Percentiles rank a stretch among this genome's conserved stretches.
These are phyloP conservation scores for Phaeophleospora eucalypticola DNA, from an alignment of 2,329 filamentous ascomycete species.

Conservation along the genomic window DNA sequence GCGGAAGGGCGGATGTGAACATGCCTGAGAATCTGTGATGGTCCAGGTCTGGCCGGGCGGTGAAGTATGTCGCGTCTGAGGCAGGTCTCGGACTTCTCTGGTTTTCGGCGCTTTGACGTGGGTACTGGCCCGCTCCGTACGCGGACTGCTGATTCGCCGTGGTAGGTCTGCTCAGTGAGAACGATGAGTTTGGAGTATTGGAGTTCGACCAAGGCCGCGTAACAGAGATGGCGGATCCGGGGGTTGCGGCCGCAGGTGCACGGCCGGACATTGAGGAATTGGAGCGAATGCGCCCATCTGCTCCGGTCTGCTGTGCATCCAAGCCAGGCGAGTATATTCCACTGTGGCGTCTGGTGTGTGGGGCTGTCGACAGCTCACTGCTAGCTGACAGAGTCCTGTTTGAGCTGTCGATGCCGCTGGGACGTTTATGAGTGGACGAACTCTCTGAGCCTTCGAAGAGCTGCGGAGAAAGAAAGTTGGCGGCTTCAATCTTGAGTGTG, in stretches of 20 bases:
- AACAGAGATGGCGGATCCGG: conserved; percentile 37
- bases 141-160: conserved; percentile 30
- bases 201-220: conserved; percentile 28
- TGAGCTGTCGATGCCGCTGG: conserved; percentile 35
- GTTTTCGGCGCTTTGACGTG: conserved; percentile 25
- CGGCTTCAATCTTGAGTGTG: conserved; percentile 54
- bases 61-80: conserved; percentile 32
- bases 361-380: conserved; percentile 32
- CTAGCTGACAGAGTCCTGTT: conserved; percentile 38
- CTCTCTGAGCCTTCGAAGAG: conserved; percentile 35
- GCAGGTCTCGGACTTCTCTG: conserved; percentile 24
- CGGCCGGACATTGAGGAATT: conserved; percentile 52
- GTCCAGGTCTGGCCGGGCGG: conserved; percentile 23
- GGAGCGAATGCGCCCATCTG: conserved; percentile 47
- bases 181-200: conserved; percentile 50
- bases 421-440: conserved; percentile 35
- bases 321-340: conserved; percentile 54
- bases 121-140: conserved; percentile 15
- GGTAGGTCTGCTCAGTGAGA: conserved; percentile 32
- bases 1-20: conserved; percentile 33
- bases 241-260: conserved; percentile 37
- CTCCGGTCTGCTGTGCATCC: conserved; percentile 10
- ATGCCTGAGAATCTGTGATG: conserved; percentile 28
- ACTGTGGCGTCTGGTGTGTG: conserved; percentile 52
- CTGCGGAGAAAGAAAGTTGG: conserved; percentile 56